Conservation (phyloP, 176 grass and related monocot genomes). For the Saccharum officinarum region DNA sequence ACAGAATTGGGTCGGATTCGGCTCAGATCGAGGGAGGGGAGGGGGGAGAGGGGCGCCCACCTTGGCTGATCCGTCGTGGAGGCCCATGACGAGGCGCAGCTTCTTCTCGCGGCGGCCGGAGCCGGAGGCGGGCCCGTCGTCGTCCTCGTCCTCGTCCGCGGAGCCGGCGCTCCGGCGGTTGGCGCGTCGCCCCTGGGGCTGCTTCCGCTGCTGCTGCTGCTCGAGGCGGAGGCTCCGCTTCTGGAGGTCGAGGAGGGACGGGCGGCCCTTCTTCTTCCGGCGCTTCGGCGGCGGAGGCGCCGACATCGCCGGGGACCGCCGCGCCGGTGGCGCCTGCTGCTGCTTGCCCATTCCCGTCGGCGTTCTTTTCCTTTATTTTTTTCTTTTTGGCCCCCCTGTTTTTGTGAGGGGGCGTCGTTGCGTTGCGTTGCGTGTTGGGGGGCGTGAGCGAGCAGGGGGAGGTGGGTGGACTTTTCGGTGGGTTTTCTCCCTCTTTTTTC, state of each 20-base stretch:
- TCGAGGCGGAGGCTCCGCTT: conserved; percentile 69
- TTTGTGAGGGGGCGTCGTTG: conserved; percentile 10
- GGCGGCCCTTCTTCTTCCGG: conserved; percentile 94
- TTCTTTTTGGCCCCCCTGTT: not conserved
- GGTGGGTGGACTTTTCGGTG: conserved; percentile 50
- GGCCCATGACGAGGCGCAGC: conserved; percentile 74
- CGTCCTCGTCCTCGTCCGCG: conserved; percentile 35
- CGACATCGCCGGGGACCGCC: conserved; percentile 46
- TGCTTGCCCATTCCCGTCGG: conserved; percentile 68
- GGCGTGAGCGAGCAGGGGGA: conserved; percentile 3
- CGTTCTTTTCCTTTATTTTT: not conserved
- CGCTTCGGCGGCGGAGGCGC: conserved; percentile 49
- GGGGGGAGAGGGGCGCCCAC: conserved; percentile 9
- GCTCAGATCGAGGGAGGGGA: conserved; percentile 24
- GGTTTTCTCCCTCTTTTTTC: not conserved
- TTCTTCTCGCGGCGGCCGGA: conserved; percentile 75
- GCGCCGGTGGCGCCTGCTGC: conserved; percentile 52
- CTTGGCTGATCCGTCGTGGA: conserved; percentile 57
- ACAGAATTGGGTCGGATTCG: conserved; percentile 43
- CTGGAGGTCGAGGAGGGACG: conserved; percentile 87
- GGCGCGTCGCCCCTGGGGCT: conserved; percentile 31
- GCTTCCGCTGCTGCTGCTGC: conserved; percentile 40
- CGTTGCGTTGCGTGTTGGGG: conserved; percentile 47
- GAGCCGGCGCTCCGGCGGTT: conserved; percentile 51
- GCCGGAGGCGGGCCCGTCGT: conserved; percentile 45